These are phyloP conservation scores for Diospyros lotus DNA, from an alignment of 148 eudicot species.

Conservation along the genomic window DNA sequence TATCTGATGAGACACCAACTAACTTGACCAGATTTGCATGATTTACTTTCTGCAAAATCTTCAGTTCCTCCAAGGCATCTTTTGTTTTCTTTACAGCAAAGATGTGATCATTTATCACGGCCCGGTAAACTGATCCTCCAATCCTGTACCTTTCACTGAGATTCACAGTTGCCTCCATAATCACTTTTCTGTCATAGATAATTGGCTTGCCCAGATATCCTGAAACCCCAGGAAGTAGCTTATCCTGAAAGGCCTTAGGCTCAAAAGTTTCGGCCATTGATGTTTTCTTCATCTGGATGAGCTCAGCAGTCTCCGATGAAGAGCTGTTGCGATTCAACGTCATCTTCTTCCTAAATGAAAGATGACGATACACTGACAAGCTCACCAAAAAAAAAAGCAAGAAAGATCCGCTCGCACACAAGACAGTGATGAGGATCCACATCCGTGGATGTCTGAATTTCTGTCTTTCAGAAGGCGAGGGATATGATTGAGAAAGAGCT, in stretches of 20 bases:
- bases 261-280: constrained; percentile 13
- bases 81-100: constrained; percentile 32
- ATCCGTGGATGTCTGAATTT: constrained; percentile 12
- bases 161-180: constrained; percentile 37
- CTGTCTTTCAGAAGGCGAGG: constrained; percentile 1
- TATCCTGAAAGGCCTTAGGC: constrained; percentile 25
- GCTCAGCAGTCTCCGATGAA: constrained; percentile 27
- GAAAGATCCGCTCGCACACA: constrained; percentile 14
- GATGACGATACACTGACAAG: constrained; percentile 10
- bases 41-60: constrained; percentile 38
- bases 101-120: constrained; percentile 25
- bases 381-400: constrained; percentile 21
- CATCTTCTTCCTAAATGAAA: constrained; percentile 16
- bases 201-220: constrained; percentile 41
- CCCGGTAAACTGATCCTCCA: constrained; percentile 38
- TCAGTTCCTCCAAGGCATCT: constrained; percentile 32
- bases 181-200: constrained; percentile 21
- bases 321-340: constrained; percentile 23
- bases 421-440: constrained; percentile 1
- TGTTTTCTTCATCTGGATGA: constrained; percentile 17
- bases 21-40: constrained; percentile 42
- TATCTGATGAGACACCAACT: constrained; percentile 36
- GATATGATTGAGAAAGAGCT: constrained; percentile 17
- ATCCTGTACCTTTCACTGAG: constrained; percentile 25
- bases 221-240: constrained; percentile 38